Evolutionary conservation across 2,329 filamentous ascomycete species (phyloP).

Genomic region (Phialocephala subalpina): DNA sequence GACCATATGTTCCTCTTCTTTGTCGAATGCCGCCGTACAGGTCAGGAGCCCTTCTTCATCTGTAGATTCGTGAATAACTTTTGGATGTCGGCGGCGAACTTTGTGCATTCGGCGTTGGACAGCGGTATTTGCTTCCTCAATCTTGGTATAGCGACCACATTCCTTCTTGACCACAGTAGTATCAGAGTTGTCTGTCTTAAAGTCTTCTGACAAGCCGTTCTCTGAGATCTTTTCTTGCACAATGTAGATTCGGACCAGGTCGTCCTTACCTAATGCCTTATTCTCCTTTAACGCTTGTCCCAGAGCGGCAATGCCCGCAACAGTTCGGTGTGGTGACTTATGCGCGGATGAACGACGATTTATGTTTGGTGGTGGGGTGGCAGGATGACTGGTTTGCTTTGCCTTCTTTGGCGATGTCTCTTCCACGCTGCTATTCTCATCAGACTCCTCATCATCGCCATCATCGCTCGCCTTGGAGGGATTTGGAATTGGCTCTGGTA

Average conservation of each 20-base stretch:
- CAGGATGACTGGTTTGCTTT: neutral
- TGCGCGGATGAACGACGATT: neutral
- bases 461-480: neutral
- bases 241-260: neutral
- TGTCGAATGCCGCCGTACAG: neutral
- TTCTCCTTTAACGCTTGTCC: neutral
- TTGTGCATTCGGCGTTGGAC: neutral
- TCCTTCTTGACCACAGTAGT: neutral
- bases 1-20: neutral
- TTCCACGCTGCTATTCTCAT: neutral
- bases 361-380: neutral
- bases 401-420: neutral
- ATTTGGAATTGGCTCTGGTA: slow-evolving; percentile 18
- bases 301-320: neutral
- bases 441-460: slow-evolving; percentile 3
- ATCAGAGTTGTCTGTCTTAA: neutral
- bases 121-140: neutral
- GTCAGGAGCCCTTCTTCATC: neutral
- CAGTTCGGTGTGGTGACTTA: neutral
- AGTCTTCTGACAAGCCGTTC: neutral
- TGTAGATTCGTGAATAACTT: neutral
- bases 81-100: neutral
- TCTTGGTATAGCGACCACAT: neutral
- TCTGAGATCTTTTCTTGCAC: neutral
- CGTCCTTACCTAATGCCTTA: neutral